phyloP scores from a whole-genome alignment of 176 grass and related monocot species.

The Aegilops speltoides region DNA sequence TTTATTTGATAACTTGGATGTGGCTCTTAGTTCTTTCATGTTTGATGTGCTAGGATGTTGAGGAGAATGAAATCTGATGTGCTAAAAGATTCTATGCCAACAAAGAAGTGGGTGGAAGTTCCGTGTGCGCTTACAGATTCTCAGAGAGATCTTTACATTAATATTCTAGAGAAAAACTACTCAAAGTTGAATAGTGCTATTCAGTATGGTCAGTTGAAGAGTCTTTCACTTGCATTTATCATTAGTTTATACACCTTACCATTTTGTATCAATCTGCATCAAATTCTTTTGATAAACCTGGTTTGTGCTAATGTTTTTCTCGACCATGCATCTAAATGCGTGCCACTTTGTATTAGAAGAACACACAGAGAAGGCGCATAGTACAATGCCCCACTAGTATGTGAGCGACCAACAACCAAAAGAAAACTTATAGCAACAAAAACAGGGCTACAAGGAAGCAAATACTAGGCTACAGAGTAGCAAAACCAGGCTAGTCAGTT shows the following conservation, averaged over 20 bases:
- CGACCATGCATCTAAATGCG: neutral
- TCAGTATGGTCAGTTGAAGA: constrained; percentile 39
- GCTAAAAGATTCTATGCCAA: constrained; percentile 56
- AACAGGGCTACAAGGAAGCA: neutral
- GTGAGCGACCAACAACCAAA: neutral
- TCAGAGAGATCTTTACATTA: constrained; percentile 70
- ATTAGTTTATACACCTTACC: neutral
- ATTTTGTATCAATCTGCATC: neutral
- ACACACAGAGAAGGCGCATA: neutral
- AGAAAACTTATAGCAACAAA: neutral
- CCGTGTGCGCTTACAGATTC: constrained; percentile 60
- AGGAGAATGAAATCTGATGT: constrained; percentile 67
- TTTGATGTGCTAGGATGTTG: constrained; percentile 60
- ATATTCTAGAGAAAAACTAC: constrained; percentile 77
- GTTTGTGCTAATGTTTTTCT: neutral
- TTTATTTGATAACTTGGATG: neutral
- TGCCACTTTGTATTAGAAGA: constrained; percentile 2
- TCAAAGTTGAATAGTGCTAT: constrained; percentile 57
- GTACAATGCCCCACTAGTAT: neutral
- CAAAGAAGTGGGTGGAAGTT: constrained; percentile 80
- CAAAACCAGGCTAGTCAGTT: neutral
- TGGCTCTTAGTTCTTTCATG: constrained; percentile 28
- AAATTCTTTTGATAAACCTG: neutral
- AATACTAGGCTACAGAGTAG: neutral
- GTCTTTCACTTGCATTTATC: neutral